Evolutionary conservation across 2,329 filamentous ascomycete species (phyloP).

Genomic region (Arthrocladium fulminans): DNA sequence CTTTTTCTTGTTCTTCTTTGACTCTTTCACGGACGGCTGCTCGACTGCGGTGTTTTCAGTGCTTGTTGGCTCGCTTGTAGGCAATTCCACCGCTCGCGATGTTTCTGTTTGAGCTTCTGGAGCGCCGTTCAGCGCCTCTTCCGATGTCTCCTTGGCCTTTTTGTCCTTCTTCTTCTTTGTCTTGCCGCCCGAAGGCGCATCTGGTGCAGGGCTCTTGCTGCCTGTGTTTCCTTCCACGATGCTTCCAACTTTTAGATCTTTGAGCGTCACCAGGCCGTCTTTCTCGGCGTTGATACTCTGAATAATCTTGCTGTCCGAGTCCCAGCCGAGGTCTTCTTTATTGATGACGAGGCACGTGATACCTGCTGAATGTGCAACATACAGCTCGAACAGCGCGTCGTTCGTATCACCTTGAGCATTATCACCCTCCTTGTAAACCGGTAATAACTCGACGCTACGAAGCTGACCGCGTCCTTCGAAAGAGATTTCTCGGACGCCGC

Average conservation of each 20-base stretch:
- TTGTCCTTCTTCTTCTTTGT: constrained; percentile 36
- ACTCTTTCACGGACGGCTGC: constrained; percentile 13
- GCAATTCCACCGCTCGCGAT: background rate
- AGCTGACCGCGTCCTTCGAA: constrained; percentile 78
- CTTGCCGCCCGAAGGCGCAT: constrained; percentile 29
- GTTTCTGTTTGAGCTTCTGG: background rate
- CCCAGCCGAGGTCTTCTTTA: constrained; percentile 86
- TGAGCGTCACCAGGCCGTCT: constrained; percentile 64
- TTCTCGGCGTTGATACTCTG: constrained; percentile 64
- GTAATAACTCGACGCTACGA: constrained; percentile 81
- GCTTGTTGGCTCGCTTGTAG: background rate
- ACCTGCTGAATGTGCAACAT: constrained; percentile 94
- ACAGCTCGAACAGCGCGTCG: constrained; percentile 79
- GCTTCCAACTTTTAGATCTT: constrained; percentile 49
- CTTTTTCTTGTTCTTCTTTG: constrained; percentile 23
- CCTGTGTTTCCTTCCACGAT: constrained; percentile 34
- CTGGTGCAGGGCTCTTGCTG: constrained; percentile 29
- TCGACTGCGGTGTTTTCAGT: background rate
- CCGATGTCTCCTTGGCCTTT: constrained; percentile 24
- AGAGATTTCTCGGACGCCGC: constrained; percentile 89
- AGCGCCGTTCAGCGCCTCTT: constrained; percentile 2
- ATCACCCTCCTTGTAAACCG: constrained; percentile 46
- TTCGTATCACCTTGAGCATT: constrained; percentile 53
- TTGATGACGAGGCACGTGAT: constrained; percentile 84
- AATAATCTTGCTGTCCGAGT: constrained; percentile 78